phyloP scores from a whole-genome alignment of 139 green algal genomes.

The Picochlorum sp. region DNA sequence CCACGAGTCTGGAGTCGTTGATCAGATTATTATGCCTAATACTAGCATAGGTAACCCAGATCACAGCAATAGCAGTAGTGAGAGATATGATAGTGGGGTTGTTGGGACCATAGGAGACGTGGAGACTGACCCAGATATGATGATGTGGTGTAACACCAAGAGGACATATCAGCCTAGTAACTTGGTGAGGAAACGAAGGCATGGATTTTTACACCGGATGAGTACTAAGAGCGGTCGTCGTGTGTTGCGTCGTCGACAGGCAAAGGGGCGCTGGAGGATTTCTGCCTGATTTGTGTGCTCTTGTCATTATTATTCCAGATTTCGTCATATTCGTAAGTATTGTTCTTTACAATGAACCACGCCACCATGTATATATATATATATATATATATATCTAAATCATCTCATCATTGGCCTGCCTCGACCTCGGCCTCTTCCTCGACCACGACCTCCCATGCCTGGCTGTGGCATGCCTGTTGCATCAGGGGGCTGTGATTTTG shows the following conservation, averaged over 20 bases:
- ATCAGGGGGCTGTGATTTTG: constrained; percentile 47
- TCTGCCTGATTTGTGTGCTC: constrained; percentile 22
- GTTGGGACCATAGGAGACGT: neutral
- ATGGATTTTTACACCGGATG: constrained; percentile 44
- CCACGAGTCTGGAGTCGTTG: no score
- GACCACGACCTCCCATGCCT: neutral
- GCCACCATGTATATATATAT: neutral
- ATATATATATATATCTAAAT: constrained; percentile 2
- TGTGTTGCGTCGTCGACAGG: constrained; percentile 21
- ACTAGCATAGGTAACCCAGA: no score
- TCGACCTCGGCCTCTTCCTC: constrained; percentile 24
- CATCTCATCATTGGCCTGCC: constrained; percentile 43
- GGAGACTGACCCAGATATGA: neutral
- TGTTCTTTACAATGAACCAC: neutral
- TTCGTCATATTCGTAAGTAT: neutral
- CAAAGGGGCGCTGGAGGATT: constrained; percentile 24
- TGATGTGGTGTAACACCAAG: constrained; percentile 23
- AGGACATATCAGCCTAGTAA: constrained; percentile 50
- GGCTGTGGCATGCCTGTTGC: neutral
- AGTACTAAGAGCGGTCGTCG: constrained; percentile 19
- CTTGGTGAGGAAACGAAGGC: constrained; percentile 44
- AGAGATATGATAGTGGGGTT: no score
- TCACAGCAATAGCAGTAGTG: no score
- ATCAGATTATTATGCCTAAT: no score
- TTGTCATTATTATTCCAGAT: neutral